Percentiles rank a stretch among this genome's conserved stretches.
Evolutionary conservation across 192 early-diverging fungal genomes (phyloP).

Genomic region (Coemansia sp.): DNA sequence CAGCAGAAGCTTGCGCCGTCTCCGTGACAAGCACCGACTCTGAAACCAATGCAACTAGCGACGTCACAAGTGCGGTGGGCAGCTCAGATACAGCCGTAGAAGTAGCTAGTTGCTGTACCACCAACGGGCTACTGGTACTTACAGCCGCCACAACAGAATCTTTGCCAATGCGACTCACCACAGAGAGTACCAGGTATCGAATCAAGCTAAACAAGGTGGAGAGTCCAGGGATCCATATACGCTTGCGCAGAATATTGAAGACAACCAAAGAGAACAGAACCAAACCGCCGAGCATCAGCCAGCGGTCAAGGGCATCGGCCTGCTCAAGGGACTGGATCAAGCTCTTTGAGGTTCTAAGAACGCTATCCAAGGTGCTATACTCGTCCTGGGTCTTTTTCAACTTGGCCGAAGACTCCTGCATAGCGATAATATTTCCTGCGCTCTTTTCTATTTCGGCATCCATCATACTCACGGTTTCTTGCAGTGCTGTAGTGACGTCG

Average conservation of each 20-base stretch:
- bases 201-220: constrained; percentile 26
- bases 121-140: neutral
- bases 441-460: constrained; percentile 56
- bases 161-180: neutral
- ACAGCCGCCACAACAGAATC: neutral
- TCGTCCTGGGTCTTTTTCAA: constrained; percentile 33
- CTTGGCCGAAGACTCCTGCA: constrained; percentile 42
- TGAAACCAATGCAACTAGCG: neutral
- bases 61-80: neutral
- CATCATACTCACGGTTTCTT: constrained; percentile 57
- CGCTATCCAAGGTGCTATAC: constrained; percentile 39
- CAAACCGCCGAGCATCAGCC: constrained; percentile 51
- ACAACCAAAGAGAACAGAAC: constrained; percentile 43
- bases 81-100: neutral
- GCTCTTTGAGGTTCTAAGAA: constrained; percentile 38
- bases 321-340: constrained; percentile 44
- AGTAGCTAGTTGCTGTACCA: neutral
- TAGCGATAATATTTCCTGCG: constrained; percentile 32
- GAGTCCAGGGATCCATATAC: constrained; percentile 55
- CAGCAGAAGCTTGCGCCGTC: neutral
- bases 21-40: neutral
- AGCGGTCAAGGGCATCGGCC: constrained; percentile 48
- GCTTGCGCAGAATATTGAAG: constrained; percentile 52
- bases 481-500: constrained; percentile 50
- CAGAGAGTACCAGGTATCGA: constrained; percentile 24